Evolutionary conservation across 257 asterid species (phyloP).

Genomic region (Solanum lycopersicoides): DNA sequence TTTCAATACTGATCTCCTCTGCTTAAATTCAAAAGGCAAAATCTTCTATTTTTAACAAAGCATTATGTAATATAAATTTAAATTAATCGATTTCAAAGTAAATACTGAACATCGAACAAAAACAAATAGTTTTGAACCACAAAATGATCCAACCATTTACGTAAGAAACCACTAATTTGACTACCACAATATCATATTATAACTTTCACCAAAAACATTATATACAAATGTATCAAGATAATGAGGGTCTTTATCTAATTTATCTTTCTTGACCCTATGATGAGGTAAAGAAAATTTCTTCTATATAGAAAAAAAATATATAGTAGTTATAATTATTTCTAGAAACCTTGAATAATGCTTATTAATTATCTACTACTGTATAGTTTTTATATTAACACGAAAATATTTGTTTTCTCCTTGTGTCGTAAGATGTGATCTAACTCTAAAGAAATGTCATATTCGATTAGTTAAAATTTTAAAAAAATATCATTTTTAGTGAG

Average conservation of each 20-base stretch:
- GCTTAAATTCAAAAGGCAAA: not conserved
- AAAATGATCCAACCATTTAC: not conserved
- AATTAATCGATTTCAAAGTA: not conserved
- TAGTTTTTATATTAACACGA: not conserved
- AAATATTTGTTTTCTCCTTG: not conserved
- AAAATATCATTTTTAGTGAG: not conserved
- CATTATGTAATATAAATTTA: fast-evolving
- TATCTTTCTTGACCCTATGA: not conserved
- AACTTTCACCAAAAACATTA: not conserved
- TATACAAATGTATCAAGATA: not conserved
- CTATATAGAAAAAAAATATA: not conserved
- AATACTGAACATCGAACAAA: fast-evolving
- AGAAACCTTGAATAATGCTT: not conserved
- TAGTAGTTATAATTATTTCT: not conserved
- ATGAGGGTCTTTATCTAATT: not conserved
- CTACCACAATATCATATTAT: not conserved
- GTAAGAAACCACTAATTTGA: not conserved
- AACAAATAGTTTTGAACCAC: not conserved
- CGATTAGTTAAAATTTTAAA: no score
- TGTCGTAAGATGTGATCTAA: not conserved
- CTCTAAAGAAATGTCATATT: not conserved
- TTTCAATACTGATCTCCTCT: not conserved
- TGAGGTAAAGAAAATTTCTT: not conserved
- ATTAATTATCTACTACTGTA: not conserved
- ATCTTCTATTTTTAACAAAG: not conserved